Percentiles rank a stretch among this genome's conserved stretches.
These are phyloP conservation scores for Mycena epipterygia DNA, from an alignment of 768 basidiomycete species.

Conservation along the genomic window DNA sequence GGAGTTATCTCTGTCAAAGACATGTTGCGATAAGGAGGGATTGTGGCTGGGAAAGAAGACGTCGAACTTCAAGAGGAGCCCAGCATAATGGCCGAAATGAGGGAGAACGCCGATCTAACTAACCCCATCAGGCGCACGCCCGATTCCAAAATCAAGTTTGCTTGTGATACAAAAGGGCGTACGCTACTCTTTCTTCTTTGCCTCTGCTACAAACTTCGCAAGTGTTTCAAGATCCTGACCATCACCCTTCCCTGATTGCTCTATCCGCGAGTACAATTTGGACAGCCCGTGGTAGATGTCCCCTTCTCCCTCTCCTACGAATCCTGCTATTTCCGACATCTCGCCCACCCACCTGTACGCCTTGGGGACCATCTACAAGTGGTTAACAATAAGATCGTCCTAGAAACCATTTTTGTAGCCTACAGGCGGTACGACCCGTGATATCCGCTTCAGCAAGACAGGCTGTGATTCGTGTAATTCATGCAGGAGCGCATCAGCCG, in stretches of 20 bases:
- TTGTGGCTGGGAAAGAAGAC: background rate
- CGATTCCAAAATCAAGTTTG: background rate
- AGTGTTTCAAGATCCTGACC: constrained; percentile 56
- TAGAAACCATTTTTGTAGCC: constrained; percentile 4
- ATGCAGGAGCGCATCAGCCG: constrained; percentile 66
- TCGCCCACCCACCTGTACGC: constrained; percentile 74
- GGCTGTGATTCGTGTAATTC: constrained; percentile 65
- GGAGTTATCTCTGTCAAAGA: constrained; percentile 28
- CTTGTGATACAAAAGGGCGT: no score
- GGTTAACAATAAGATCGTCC: background rate
- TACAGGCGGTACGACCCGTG: constrained; percentile 50
- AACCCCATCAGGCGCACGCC: background rate
- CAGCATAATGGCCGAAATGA: background rate
- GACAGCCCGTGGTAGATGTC: constrained; percentile 64
- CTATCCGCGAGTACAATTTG: constrained; percentile 59
- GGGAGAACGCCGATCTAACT: background rate
- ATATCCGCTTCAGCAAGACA: constrained; percentile 55
- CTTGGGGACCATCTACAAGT: constrained; percentile 64
- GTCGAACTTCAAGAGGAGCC: background rate
- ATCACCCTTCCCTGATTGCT: constrained; percentile 51
- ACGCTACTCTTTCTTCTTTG: constrained; percentile 44
- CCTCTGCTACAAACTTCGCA: constrained; percentile 61
- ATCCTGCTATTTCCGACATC: constrained; percentile 73
- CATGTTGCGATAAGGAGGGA: constrained; percentile 6
- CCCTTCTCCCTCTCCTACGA: constrained; percentile 61